Evolutionary conservation across 257 asterid genomes (phyloP).

Genomic region (Ophiorrhiza pumila): DNA sequence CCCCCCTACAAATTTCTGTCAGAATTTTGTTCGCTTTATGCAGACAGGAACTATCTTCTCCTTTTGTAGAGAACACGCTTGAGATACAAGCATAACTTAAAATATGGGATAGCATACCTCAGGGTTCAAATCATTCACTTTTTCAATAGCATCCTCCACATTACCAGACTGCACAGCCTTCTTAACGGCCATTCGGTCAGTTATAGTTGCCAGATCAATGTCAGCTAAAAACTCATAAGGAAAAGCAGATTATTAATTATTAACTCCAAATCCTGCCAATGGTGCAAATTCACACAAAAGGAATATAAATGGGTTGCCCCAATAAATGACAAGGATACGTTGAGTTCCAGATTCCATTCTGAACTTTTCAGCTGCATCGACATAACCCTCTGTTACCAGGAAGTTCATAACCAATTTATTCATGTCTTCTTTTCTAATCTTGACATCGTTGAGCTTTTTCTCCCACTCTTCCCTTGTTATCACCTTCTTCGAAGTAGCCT

Average conservation of each 20-base stretch:
- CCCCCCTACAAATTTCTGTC: not conserved
- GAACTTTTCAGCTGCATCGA: slow-evolving; percentile 78
- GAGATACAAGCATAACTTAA: not conserved
- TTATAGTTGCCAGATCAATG: slow-evolving; percentile 78
- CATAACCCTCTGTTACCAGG: slow-evolving; percentile 80
- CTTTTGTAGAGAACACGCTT: not conserved
- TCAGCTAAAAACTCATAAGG: slow-evolving; percentile 72
- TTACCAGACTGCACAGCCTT: slow-evolving; percentile 87
- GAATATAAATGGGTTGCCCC: not conserved
- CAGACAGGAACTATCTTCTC: not conserved
- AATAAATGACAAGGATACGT: slow-evolving; percentile 50
- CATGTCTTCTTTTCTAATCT: slow-evolving; percentile 67
- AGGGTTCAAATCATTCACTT: slow-evolving; percentile 86
- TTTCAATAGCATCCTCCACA: slow-evolving; percentile 89
- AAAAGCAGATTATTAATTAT: slow-evolving; percentile 21
- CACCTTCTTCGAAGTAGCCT: slow-evolving; percentile 65
- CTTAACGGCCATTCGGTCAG: slow-evolving; percentile 86
- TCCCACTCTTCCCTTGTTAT: slow-evolving; percentile 81
- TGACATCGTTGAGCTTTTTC: slow-evolving; percentile 55
- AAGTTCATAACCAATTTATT: slow-evolving; percentile 81
- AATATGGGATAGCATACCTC: slow-evolving; percentile 46
- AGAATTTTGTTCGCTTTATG: not conserved
- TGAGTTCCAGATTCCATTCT: slow-evolving; percentile 76
- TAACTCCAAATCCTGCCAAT: not conserved
- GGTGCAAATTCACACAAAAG: not conserved